Conservation (phyloP, 805 yeast species). For the Kazachstania kunashirensis region DNA sequence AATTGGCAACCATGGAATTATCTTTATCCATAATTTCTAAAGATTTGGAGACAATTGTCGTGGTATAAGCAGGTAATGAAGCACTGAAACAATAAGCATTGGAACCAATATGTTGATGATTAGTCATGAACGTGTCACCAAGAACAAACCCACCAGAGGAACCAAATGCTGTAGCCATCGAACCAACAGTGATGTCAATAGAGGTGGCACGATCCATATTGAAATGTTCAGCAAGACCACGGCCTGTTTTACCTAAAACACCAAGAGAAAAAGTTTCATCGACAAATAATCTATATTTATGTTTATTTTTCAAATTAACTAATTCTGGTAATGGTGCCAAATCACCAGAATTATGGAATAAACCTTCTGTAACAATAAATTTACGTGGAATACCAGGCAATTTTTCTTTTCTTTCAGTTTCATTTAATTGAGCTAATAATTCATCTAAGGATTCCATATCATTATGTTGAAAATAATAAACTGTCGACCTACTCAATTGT, state of each 20-base stretch:
- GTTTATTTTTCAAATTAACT: slow-evolving; percentile 66
- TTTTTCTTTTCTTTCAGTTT: slow-evolving; percentile 50
- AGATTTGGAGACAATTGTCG: slow-evolving; percentile 50
- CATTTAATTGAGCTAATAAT: slow-evolving; percentile 51
- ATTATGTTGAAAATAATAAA: slow-evolving; percentile 69
- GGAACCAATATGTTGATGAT: slow-evolving; percentile 86
- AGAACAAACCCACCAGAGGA: slow-evolving; percentile 91
- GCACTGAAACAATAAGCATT: slow-evolving; percentile 91
- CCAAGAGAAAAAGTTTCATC: slow-evolving; percentile 88
- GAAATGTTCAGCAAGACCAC: slow-evolving; percentile 73
- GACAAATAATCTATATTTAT: slow-evolving; percentile 74
- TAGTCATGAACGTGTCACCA: slow-evolving; percentile 73
- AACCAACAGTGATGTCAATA: slow-evolving; percentile 78
- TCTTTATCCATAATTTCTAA: slow-evolving; percentile 40
- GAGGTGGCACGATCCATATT: slow-evolving; percentile 53
- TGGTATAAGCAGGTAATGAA: slow-evolving; percentile 85
- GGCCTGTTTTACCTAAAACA: slow-evolving; percentile 73
- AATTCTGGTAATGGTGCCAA: slow-evolving; percentile 59
- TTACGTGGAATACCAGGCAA: slow-evolving; percentile 68
- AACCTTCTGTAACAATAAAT: slow-evolving; percentile 84
- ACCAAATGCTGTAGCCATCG: slow-evolving; percentile 72
- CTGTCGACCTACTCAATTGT: slow-evolving; percentile 74
- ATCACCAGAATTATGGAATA: slow-evolving; percentile 76
- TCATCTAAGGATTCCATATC: slow-evolving; percentile 74
- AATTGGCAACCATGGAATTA: slow-evolving; percentile 27